Base-by-base conservation (phyloP, 2,329 filamentous ascomycete species). In the Aureobasidium sp. region DNA sequence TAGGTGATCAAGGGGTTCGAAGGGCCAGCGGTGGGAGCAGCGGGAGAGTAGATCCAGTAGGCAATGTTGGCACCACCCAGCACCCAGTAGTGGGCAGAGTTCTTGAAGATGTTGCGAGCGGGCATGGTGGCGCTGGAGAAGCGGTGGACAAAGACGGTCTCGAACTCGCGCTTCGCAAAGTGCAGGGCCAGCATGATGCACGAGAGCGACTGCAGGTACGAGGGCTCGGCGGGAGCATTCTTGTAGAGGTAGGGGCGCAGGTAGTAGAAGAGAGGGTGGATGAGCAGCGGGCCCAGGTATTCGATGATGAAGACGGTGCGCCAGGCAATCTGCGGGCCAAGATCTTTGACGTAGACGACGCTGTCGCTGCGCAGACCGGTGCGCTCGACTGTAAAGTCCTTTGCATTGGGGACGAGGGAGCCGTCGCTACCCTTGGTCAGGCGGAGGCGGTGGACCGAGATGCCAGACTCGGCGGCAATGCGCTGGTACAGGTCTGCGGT, bases 101-200 rank as follows among this genome's bases (percentile, higher is more conserved):
- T 99, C 77, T 93, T 94, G 83, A 96, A 87, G 71, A 99, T 90
- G 79, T 96, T 95, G 70, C 76, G 77, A 61, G 83, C 81, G 19
- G 94, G 94, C 94, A 99, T 99, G 51, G 94, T 99, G 69, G 88
- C 90, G 64, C 88, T 85, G 60, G 90, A 93, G 80, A 99, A 99
- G 72, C 90, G 90, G 80, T 99, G 94, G 64, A 99, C 83, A 72
- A 94, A 96, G 64, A 96, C 71, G 0, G 94, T 97, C 78, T 99
- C 94, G 65, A 90, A 81, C 78, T 99, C 94, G 70, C 94, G 91
- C 82, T 99, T 99, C 72, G 89, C 66, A 75, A 96, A 99, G 79
- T 99, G 94, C 13, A 88, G 74, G 60, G 85, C 77, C 68, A 96
- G 84, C 72, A 96, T 83, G 63, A 77, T 76, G 71, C 91, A 87